These are phyloP conservation scores for Paramecium tetraurelia DNA, from an alignment of 73 alveolate genomes.

Conservation along the genomic window DNA sequence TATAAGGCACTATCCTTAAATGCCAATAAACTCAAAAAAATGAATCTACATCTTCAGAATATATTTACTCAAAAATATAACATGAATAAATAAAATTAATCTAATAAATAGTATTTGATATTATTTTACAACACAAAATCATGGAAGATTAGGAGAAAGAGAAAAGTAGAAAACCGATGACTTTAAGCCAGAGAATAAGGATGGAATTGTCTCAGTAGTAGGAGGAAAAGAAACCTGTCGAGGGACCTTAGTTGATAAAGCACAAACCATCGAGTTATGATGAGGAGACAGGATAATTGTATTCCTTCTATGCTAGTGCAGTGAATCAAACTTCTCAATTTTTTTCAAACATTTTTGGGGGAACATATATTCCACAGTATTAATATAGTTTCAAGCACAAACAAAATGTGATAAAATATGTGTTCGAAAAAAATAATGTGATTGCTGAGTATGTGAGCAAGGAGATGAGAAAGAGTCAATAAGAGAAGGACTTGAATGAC, in stretches of 20 bases:
- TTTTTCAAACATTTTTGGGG: not conserved
- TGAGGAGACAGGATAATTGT: not conserved
- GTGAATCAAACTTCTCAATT: not conserved
- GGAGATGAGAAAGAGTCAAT: not conserved
- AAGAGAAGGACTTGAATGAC: not conserved
- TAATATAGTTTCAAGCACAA: not conserved
- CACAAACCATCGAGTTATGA: not conserved
- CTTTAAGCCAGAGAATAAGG: not conserved
- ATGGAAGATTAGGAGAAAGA: not conserved
- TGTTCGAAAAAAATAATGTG: constrained; percentile 2
- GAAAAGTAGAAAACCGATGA: not conserved
- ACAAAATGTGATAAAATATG: not conserved
- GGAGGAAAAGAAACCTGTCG: not conserved
- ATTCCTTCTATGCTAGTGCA: not conserved
- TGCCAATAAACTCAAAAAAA: no score
- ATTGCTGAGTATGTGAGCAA: not conserved
- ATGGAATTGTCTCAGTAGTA: not conserved
- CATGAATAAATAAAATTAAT: not conserved
- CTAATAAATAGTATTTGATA: not conserved
- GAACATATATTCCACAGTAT: not conserved
- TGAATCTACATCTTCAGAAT: no score
- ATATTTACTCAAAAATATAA: no score
- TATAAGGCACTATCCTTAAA: no score
- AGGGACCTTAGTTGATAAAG: not conserved
- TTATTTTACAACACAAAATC: not conserved